Conservation (phyloP, 306 rosid genomes). For the Gleditsia sinensis region DNA sequence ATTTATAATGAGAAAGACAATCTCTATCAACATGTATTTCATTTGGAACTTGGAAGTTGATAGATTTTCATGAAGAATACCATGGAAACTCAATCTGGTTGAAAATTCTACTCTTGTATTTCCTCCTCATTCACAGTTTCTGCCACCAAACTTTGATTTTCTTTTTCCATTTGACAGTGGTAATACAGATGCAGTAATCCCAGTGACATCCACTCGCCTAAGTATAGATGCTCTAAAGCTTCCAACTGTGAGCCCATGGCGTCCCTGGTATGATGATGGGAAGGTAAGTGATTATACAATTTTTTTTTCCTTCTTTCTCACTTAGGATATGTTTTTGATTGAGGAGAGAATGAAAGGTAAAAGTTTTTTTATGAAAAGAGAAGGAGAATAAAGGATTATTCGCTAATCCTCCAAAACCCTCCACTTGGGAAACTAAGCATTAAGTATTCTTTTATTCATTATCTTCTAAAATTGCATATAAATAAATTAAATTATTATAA, state of each 20-base stretch:
- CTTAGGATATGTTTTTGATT: too few species aligned
- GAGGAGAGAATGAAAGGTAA: too few species aligned
- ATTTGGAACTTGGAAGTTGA: background rate
- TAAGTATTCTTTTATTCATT: too few species aligned
- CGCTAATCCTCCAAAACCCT: too few species aligned
- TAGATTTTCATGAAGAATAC: background rate
- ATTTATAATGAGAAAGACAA: background rate
- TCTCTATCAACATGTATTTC: background rate
- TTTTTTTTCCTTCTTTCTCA: background rate
- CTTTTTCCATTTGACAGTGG: constrained; percentile 61
- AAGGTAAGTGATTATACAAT: constrained; percentile 48
- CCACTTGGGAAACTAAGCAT: too few species aligned
- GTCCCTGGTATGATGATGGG: constrained; percentile 78
- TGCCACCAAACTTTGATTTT: background rate
- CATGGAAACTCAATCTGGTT: constrained; percentile 3
- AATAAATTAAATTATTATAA: too few species aligned
- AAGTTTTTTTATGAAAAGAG: too few species aligned
- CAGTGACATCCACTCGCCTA: constrained; percentile 79
- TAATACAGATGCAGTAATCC: constrained; percentile 72
- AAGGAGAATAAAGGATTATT: too few species aligned
- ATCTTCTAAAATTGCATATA: too few species aligned
- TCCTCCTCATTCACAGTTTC: background rate
- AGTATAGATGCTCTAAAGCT: constrained; percentile 77
- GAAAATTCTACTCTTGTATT: background rate
- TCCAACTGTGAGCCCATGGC: constrained; percentile 66